Conservation (phyloP, 2,329 filamentous ascomycete species). For the Calonectria hongkongensis region DNA sequence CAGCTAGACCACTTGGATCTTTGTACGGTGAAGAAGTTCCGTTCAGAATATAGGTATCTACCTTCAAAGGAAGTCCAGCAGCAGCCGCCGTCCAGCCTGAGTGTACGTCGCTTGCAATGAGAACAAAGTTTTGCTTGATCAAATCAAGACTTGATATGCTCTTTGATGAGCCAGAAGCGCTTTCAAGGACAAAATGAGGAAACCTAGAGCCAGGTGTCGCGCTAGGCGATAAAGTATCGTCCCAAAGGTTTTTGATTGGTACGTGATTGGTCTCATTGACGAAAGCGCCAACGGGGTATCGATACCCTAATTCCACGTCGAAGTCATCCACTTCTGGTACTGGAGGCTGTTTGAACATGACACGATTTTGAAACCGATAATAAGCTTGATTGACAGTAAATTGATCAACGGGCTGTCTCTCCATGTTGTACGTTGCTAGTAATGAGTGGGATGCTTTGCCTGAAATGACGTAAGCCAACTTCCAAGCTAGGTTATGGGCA, state of each 20-base stretch:
- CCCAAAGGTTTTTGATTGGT: neutral
- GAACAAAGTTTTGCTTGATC: slow-evolving; percentile 16
- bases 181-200: slow-evolving; percentile 8
- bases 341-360: slow-evolving; percentile 9
- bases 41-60: slow-evolving; percentile 5
- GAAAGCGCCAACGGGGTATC: slow-evolving; percentile 2
- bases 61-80: neutral
- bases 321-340: slow-evolving; percentile 5
- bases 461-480: slow-evolving; percentile 14
- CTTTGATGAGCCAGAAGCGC: neutral
- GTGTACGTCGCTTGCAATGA: neutral
- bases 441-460: slow-evolving; percentile 18
- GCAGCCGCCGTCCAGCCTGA: neutral
- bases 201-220: slow-evolving; percentile 17
- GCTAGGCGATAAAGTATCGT: neutral
- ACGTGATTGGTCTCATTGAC: neutral
- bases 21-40: neutral
- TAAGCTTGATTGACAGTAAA: slow-evolving; percentile 21
- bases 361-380: slow-evolving; percentile 22
- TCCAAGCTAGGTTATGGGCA: slow-evolving; percentile 24
- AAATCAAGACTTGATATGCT: slow-evolving; percentile 11
- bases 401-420: slow-evolving; percentile 23
- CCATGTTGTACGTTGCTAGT: neutral
- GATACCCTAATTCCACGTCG: slow-evolving; percentile 15
- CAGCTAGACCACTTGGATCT: neutral